Evolutionary conservation across 2,329 filamentous ascomycete species (phyloP).

Genomic region (Colletotrichum tamarilloi): DNA sequence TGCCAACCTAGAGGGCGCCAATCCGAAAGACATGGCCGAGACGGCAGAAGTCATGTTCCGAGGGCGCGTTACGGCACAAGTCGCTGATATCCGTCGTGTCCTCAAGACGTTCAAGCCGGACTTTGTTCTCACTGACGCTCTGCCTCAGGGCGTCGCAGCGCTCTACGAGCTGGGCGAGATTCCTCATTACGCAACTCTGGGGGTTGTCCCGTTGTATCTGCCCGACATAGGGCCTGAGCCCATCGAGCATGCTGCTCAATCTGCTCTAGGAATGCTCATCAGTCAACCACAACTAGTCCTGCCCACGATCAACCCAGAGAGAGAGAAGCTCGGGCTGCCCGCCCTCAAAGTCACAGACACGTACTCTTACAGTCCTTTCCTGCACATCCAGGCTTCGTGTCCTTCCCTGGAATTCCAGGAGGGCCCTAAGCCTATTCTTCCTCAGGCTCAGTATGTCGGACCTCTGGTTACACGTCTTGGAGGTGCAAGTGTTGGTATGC

Average conservation of each 20-base stretch:
- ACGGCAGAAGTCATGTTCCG: constrained; percentile 40
- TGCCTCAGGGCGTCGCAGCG: constrained; percentile 50
- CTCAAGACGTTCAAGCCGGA: constrained; percentile 44
- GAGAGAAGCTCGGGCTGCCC: constrained; percentile 42
- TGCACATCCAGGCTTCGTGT: constrained; percentile 53
- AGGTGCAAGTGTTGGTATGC: constrained; percentile 37
- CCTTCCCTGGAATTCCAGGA: constrained; percentile 46
- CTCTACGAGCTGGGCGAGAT: constrained; percentile 48
- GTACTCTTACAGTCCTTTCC: constrained; percentile 49
- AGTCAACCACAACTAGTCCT: constrained; percentile 45
- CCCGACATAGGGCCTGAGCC: constrained; percentile 47
- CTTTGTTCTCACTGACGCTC: constrained; percentile 50
- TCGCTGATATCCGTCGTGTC: constrained; percentile 48
- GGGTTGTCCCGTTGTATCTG: constrained; percentile 52
- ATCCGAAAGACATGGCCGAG: constrained; percentile 47
- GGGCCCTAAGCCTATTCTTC: constrained; percentile 38
- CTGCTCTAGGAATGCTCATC: constrained; percentile 39
- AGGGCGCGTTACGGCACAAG: constrained; percentile 47
- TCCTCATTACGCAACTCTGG: constrained; percentile 50
- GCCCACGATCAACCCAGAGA: constrained; percentile 45
- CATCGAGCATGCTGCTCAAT: constrained; percentile 37
- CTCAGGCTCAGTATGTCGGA: constrained; percentile 45
- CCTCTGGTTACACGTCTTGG: constrained; percentile 45
- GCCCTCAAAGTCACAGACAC: constrained; percentile 44
- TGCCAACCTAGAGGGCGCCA: constrained; percentile 40